Evolutionary conservation across 192 early-diverging fungal genomes (phyloP).

Genomic region (Umbelopsis isabellina): DNA sequence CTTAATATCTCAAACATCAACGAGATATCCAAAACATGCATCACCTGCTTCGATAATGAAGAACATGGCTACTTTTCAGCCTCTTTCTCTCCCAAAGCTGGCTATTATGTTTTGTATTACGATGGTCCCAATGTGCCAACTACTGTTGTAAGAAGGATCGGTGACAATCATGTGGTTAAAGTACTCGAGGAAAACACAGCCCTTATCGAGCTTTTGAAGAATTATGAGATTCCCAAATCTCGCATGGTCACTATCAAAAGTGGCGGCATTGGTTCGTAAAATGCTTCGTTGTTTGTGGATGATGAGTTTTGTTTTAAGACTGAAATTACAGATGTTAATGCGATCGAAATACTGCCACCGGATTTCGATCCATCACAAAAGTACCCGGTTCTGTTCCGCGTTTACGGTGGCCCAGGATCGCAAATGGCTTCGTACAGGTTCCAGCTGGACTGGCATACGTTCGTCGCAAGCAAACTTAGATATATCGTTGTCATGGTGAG

Average conservation of each 20-base stretch:
- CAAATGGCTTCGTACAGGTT: conserved; percentile 75
- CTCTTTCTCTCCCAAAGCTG: conserved; percentile 70
- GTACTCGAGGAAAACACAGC: conserved; percentile 61
- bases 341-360: conserved; percentile 78
- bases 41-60: conserved; percentile 39
- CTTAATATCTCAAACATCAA: conserved; percentile 28
- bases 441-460: conserved; percentile 72
- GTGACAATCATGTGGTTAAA: conserved; percentile 53
- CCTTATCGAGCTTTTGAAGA: conserved; percentile 48
- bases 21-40: conserved; percentile 24
- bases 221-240: conserved; percentile 63
- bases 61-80: conserved; percentile 68
- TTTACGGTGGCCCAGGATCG: conserved; percentile 91
- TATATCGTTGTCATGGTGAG: conserved; percentile 69
- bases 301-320: neutral
- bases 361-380: conserved; percentile 72
- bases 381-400: conserved; percentile 87
- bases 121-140: conserved; percentile 84
- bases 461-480: conserved; percentile 62
- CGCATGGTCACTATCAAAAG: conserved; percentile 40
- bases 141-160: conserved; percentile 64
- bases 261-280: conserved; percentile 39
- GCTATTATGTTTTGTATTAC: conserved; percentile 80
- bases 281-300: neutral
- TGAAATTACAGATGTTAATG: conserved; percentile 63